Conservation (phyloP, 2,329 filamentous ascomycete species). For the Aspergillus fumigatus region DNA sequence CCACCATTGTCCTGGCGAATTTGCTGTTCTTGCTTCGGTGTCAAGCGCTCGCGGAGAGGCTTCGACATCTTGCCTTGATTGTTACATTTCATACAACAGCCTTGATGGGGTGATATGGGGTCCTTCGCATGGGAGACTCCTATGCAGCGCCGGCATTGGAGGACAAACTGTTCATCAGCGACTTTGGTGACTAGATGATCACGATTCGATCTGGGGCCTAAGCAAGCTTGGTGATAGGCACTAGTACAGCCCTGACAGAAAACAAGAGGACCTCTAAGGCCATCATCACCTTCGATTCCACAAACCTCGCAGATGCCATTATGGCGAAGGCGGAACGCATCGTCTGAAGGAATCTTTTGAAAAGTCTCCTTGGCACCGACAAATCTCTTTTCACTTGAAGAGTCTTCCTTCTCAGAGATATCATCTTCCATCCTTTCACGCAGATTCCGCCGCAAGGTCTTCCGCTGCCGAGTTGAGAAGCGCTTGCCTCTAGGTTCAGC, state of each 20-base stretch:
- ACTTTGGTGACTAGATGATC: constrained; percentile 93
- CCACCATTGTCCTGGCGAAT: constrained; percentile 74
- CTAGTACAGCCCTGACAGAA: constrained; percentile 88
- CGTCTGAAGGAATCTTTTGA: constrained; percentile 54
- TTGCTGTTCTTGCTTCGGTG: constrained; percentile 76
- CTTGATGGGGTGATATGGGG: constrained; percentile 61
- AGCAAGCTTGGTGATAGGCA: constrained; percentile 76
- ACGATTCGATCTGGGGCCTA: constrained; percentile 66
- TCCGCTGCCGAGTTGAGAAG: constrained; percentile 28
- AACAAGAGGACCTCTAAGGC: constrained; percentile 65
- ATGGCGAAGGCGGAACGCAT: constrained; percentile 68
- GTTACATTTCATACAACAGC: constrained; percentile 67
- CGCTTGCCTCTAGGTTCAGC: constrained; percentile 17
- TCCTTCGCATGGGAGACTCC: constrained; percentile 66
- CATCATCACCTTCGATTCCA: constrained; percentile 47
- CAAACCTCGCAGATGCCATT: constrained; percentile 70
- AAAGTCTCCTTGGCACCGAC: constrained; percentile 71
- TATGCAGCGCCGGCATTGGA: constrained; percentile 87
- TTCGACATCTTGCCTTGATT: constrained; percentile 63
- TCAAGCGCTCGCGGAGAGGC: constrained; percentile 69
- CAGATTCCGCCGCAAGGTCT: constrained; percentile 35
- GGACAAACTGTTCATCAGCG: constrained; percentile 67
- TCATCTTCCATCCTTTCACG: constrained; percentile 39
- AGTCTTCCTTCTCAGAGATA: constrained; percentile 41
- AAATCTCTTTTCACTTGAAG: constrained; percentile 40